Evolutionary conservation across 805 yeast genomes (phyloP), one percentile per base, ranked within the genome.

Genomic region (Phaffomyces antillensis): DNA sequence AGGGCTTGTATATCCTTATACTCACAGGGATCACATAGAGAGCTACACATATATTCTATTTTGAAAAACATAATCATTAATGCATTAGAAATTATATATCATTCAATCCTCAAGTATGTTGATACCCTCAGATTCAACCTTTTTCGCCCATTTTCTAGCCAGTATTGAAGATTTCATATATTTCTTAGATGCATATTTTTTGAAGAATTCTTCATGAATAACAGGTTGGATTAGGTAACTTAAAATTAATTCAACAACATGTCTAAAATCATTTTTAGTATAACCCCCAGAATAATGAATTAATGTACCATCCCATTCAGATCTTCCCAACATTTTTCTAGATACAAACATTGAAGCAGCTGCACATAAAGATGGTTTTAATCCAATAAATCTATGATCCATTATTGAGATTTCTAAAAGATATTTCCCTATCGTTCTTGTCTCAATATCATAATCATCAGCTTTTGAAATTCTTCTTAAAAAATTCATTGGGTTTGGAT

Each of bases 251-350:
- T 78, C 80, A 47, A 86, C 76, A 46, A 86, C 81, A 28, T 83
- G 84, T 52, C 73, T 74, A 67, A 93, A 68, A 55, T 85, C 89
- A 26, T 72, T 74, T 49, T 80, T 83, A 17, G 81, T 76, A 65
- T 87, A 89, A 10, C 95, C 97, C 15, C 97, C 97, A 33, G 91
- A 80, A 63, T 91, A 93, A 61, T 89, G 96, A 37, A 84, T 78
- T 53, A 91, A 71, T 61, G 89, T 90, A 8, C 84, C 85, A 60
- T 82, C 81, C 97, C 97, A 90, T 34, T 79, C 80, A 2, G 71
- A 64, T 44, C 71, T 79, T 16, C 82, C 82, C 37, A 82, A 67
- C 64, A 88, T 83, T 54, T 74, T 73, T 55, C 96, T 74, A 7
- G 96, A 80, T 41, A 87, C 72, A 63, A 76, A 85, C 95, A 88